phyloP scores from a whole-genome alignment of 2,329 filamentous ascomycete genomes.

The Aspergillus arachidicola region DNA sequence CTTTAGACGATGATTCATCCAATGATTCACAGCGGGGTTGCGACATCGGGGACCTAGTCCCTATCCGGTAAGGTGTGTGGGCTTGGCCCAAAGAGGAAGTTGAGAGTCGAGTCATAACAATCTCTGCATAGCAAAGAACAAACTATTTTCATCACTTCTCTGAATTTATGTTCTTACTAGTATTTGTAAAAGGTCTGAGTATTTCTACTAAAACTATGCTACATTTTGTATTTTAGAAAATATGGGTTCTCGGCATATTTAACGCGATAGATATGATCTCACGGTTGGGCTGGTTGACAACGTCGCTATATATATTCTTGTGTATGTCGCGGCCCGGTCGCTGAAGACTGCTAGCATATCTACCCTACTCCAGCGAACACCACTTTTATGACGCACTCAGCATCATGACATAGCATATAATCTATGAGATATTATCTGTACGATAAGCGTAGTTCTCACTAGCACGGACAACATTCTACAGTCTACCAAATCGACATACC shows the following conservation, averaged over 20 bases:
- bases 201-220: no score
- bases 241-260: no score
- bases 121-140: no score
- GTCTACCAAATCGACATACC: no score
- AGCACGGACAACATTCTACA: neutral
- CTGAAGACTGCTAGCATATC: no score
- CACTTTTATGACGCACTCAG: neutral
- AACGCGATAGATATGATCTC: neutral
- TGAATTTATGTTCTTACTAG: no score
- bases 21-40: slow-evolving; percentile 9
- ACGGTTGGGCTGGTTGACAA: neutral
- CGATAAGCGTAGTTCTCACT: neutral
- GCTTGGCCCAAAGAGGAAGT: neutral
- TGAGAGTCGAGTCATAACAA: neutral
- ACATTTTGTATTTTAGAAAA: no score
- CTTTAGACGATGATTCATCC: slow-evolving; percentile 10
- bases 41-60: slow-evolving; percentile 19
- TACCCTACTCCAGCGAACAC: neutral
- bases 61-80: neutral
- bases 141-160: no score
- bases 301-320: neutral
- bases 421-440: neutral
- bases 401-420: neutral
- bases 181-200: no score
- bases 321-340: neutral